Percentiles rank a stretch among this genome's conserved stretches.
phyloP scores from a whole-genome alignment of 257 asterid species.

The Nicotiana otophora region DNA sequence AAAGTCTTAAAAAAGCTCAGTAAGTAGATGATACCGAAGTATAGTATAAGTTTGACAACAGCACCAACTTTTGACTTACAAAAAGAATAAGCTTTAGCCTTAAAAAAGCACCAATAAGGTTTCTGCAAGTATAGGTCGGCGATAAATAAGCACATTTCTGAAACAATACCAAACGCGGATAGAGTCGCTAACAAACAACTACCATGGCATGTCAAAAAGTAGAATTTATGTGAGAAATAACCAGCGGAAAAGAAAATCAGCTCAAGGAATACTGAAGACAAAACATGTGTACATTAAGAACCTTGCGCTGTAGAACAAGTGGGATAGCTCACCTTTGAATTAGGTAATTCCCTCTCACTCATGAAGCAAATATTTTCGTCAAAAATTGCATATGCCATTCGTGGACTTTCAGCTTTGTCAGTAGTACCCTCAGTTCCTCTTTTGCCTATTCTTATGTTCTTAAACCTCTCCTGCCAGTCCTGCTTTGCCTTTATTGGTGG shows the following conservation, averaged over 20 bases:
- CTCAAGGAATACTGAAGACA: neutral
- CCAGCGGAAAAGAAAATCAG: neutral
- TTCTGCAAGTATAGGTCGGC: neutral
- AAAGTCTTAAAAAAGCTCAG: neutral
- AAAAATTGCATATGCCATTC: conserved; percentile 81
- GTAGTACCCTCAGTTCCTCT: conserved; percentile 50
- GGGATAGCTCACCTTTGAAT: conserved; percentile 42
- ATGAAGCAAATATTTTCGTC: conserved; percentile 72
- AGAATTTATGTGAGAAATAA: neutral
- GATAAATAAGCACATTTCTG: neutral
- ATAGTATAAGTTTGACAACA: neutral
- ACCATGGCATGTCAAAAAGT: neutral
- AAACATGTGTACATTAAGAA: neutral
- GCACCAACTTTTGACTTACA: neutral
- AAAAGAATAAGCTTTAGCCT: neutral
- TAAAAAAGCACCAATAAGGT: neutral
- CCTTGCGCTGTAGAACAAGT: neutral
- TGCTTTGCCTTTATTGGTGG: conserved; percentile 67
- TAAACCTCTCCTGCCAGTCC: conserved; percentile 85
- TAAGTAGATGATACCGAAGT: neutral
- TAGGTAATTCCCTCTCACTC: conserved; percentile 55
- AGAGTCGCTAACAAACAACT: neutral
- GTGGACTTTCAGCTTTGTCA: conserved; percentile 51
- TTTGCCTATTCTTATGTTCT: conserved; percentile 66
- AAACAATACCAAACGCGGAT: neutral